Evolutionary conservation across 768 basidiomycete genomes (phyloP).

Genomic region (Tylopilus sp.): DNA sequence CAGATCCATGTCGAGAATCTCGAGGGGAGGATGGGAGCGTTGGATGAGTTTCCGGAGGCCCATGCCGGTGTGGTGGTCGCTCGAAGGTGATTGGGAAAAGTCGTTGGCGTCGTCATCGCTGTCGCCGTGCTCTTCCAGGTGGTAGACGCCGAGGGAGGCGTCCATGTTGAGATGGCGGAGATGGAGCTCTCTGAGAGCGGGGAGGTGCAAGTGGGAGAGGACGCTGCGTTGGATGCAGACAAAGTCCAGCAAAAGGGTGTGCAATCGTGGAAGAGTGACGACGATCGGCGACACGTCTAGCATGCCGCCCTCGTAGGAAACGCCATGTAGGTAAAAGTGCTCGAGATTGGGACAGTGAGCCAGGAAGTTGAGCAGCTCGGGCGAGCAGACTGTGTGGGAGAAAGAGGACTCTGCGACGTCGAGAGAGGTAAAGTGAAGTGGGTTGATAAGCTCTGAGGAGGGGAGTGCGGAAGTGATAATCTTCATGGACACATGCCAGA

Average conservation of each 20-base stretch:
- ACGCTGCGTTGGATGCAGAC: conserved; percentile 63
- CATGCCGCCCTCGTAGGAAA: conserved; percentile 43
- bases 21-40: conserved; percentile 60
- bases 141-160: conserved; percentile 34
- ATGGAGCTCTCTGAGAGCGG: conserved; percentile 55
- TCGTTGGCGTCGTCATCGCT: conserved; percentile 72
- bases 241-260: conserved; percentile 51
- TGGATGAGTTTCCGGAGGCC: conserved; percentile 63
- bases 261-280: conserved; percentile 55
- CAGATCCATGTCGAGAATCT: conserved; percentile 72
- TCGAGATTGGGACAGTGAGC: conserved; percentile 59
- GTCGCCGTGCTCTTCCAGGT: conserved; percentile 54
- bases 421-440: conserved; percentile 55
- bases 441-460: conserved; percentile 36
- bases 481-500: conserved; percentile 45
- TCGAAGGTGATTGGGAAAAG: conserved; percentile 73
- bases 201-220: conserved; percentile 61
- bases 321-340: conserved; percentile 54
- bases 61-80: conserved; percentile 78
- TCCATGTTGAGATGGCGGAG: conserved; percentile 70
- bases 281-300: conserved; percentile 32
- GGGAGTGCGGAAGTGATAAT: conserved; percentile 52
- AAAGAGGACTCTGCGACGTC: conserved; percentile 50
- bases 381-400: conserved; percentile 40
- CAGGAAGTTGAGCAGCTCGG: conserved; percentile 57